Evolutionary conservation across 2,329 filamentous ascomycete genomes (phyloP).

Genomic region (Colletotrichum chrysophilum): DNA sequence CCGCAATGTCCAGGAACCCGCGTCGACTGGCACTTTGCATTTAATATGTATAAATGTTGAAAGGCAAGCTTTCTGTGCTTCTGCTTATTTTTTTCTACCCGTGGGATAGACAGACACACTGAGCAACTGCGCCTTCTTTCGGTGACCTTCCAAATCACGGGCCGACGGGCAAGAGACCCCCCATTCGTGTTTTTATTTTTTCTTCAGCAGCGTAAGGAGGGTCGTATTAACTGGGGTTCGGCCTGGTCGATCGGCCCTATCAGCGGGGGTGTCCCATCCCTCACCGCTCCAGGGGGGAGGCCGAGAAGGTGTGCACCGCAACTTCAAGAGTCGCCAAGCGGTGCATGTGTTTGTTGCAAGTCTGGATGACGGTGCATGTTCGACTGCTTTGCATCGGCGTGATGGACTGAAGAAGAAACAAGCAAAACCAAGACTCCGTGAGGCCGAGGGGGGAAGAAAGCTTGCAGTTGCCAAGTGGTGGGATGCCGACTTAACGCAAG

Average conservation of each 20-base stretch:
- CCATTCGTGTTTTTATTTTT: not conserved
- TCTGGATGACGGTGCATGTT: not conserved
- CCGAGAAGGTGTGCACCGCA: not conserved
- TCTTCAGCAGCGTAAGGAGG: not conserved
- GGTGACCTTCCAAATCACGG: not conserved
- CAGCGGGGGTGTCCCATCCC: constrained; percentile 3
- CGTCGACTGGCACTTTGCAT: not conserved
- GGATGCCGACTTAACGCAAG: not conserved
- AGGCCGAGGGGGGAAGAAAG: not conserved
- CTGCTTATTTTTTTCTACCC: not conserved
- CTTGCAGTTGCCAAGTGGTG: not conserved
- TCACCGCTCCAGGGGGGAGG: not conserved
- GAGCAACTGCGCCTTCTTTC: not conserved
- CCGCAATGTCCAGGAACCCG: not conserved
- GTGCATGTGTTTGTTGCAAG: not conserved
- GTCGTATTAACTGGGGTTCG: constrained; percentile 16
- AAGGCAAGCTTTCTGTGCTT: not conserved
- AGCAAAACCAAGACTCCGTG: not conserved
- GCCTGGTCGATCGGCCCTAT: constrained; percentile 17
- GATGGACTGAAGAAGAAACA: not conserved
- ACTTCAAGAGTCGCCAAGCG: not conserved
- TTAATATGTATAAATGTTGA: not conserved
- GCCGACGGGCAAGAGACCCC: not conserved
- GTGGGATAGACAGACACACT: not conserved
- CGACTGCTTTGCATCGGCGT: not conserved